Evolutionary conservation across 2,329 filamentous ascomycete species (phyloP).

Genomic region (Sporothrix variecibatus): DNA sequence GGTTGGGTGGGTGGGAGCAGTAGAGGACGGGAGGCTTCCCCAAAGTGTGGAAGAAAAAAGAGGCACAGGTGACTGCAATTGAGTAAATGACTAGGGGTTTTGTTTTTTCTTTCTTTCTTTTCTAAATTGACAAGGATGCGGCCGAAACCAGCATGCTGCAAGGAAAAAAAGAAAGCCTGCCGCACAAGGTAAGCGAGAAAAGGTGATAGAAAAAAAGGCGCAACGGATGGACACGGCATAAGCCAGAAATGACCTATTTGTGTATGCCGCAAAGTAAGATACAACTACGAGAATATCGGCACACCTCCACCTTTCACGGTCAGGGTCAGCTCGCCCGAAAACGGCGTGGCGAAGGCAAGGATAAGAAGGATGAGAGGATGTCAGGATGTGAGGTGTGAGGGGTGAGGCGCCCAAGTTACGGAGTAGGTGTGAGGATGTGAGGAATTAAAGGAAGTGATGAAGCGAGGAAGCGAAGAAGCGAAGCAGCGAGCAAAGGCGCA

Average conservation of each 20-base stretch:
- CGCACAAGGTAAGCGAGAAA: not conserved
- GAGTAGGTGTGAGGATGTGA: not conserved
- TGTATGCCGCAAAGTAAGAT: not conserved
- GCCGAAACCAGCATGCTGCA: not conserved
- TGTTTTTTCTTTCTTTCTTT: too few relatives aligned
- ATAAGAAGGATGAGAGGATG: not conserved
- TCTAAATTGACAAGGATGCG: not conserved
- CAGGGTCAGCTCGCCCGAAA: not conserved
- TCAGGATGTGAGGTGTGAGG: not conserved
- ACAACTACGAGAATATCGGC: not conserved
- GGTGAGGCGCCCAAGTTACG: not conserved
- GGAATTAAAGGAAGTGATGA: not conserved
- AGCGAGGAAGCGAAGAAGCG: not conserved
- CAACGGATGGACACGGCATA: constrained; percentile 13
- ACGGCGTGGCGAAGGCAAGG: constrained; percentile 6
- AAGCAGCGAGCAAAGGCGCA: not conserved
- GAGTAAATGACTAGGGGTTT: not conserved
- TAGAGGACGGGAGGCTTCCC: not conserved
- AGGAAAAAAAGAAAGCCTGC: not conserved
- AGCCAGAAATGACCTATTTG: not conserved
- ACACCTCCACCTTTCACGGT: not conserved
- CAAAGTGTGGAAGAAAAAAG: not conserved
- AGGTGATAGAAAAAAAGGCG: not conserved
- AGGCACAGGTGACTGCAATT: not conserved
- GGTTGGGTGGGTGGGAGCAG: not conserved